Evolutionary conservation across 768 basidiomycete species (phyloP).

Genomic region (Lyophyllum atratum): DNA sequence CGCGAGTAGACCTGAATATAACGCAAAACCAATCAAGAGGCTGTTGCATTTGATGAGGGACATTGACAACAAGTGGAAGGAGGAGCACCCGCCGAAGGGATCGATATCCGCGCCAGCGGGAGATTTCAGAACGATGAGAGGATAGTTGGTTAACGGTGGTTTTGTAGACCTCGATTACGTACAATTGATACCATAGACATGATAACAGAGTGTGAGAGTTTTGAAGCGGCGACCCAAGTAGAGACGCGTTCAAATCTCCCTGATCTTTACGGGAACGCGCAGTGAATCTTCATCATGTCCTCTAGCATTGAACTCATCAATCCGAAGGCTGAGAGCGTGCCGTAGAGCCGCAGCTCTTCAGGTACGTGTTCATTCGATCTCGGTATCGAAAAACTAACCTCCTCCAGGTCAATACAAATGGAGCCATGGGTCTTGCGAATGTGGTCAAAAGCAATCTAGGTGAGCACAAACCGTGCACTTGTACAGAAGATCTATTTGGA

Average conservation of each 20-base stretch:
- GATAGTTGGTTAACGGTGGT: too few species aligned
- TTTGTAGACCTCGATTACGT: too few species aligned
- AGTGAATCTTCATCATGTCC: constrained; percentile 43
- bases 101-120: not conserved
- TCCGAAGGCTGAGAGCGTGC: constrained; percentile 93
- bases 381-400: constrained; percentile 12
- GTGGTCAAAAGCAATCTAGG: constrained; percentile 98
- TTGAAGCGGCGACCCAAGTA: constrained; percentile 32
- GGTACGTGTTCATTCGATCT: constrained; percentile 42
- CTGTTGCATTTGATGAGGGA: constrained; percentile 50
- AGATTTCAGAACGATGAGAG: constrained; percentile 1
- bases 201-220: not conserved
- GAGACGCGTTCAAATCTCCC: constrained; percentile 21
- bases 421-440: constrained; percentile 95
- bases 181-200: not conserved
- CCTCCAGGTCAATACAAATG: constrained; percentile 82
- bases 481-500: not conserved
- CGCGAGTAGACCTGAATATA: constrained; percentile 37
- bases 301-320: constrained; percentile 95
- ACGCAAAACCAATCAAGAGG: constrained; percentile 47
- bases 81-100: constrained; percentile 21
- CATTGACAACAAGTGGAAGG: constrained; percentile 48
- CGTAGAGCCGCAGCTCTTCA: constrained; percentile 88
- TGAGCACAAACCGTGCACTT: constrained; percentile 35
- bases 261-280: constrained; percentile 23